phyloP scores from a whole-genome alignment of 208 protist genomes.

The Novymonas esmeraldas region DNA sequence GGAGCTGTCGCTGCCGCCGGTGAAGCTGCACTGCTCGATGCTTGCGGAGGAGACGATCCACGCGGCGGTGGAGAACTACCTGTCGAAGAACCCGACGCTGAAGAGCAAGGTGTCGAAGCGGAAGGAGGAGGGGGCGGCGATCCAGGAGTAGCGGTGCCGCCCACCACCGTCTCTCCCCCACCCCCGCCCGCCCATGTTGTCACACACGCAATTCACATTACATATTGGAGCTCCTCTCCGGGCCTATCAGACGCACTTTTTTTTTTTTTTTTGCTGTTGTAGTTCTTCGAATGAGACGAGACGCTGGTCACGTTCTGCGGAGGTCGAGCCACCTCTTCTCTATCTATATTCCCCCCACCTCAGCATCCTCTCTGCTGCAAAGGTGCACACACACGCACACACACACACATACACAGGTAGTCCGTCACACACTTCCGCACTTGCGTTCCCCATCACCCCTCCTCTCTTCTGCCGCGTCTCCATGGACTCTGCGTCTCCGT shows the following conservation, averaged over 20 bases:
- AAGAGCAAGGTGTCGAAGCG: slow-evolving; percentile 83
- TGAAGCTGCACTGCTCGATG: slow-evolving; percentile 99
- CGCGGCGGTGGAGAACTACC: slow-evolving; percentile 97
- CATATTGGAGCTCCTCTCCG: too few species aligned
- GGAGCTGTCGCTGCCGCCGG: slow-evolving; percentile 98
- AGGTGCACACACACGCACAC: not conserved
- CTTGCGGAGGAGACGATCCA: slow-evolving; percentile 99
- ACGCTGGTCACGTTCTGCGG: too few species aligned
- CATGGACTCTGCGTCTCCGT: not conserved
- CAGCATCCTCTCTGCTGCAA: not conserved
- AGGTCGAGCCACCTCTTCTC: too few species aligned
- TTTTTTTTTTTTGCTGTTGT: too few species aligned
- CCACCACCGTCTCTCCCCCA: too few species aligned
- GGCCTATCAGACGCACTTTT: too few species aligned
- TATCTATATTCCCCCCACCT: not conserved
- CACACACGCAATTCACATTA: too few species aligned
- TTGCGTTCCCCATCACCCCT: not conserved
- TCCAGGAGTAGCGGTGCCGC: too few species aligned
- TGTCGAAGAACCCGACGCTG: slow-evolving; percentile 93
- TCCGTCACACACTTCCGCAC: not conserved
- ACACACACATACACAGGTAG: not conserved
- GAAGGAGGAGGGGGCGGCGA: slow-evolving; percentile 19
- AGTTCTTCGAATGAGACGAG: too few species aligned
- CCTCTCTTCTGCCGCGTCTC: too few species aligned
- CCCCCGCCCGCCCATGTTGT: too few species aligned